Conservation (phyloP, 768 basidiomycete genomes). For the Suillus subalutaceus region DNA sequence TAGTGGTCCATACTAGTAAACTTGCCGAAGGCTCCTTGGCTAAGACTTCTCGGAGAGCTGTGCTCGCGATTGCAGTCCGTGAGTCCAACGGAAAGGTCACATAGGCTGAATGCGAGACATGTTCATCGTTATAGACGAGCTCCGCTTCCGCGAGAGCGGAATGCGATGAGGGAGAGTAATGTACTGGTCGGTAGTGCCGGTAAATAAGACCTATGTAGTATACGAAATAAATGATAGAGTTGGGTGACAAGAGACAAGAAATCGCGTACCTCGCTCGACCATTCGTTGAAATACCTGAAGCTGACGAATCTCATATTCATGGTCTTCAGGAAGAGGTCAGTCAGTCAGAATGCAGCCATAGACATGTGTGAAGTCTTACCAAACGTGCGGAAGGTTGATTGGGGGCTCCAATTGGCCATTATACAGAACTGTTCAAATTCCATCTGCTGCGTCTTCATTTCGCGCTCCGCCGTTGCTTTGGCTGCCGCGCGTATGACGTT, state of each 20-base stretch:
- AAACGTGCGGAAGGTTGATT: conserved; percentile 81
- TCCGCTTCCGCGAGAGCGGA: conserved; percentile 97
- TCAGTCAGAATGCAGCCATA: conserved; percentile 6
- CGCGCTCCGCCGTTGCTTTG: conserved; percentile 66
- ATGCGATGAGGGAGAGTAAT: conserved; percentile 93
- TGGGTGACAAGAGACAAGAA: background rate
- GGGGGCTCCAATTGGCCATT: conserved; percentile 86
- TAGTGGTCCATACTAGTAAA: conserved; percentile 94
- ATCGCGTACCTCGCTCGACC: conserved; percentile 76
- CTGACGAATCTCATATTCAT: conserved; percentile 86
- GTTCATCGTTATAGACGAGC: conserved; percentile 85
- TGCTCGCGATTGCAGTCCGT: conserved; percentile 20
- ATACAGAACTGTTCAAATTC: conserved; percentile 85
- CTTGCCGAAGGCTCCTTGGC: conserved; percentile 40
- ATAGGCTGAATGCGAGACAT: conserved; percentile 86
- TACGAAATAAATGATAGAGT: background rate
- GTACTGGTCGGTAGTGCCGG: conserved; percentile 84
- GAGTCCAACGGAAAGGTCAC: conserved; percentile 72
- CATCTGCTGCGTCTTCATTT: conserved; percentile 72
- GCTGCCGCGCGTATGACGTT: conserved; percentile 71
- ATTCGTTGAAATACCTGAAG: conserved; percentile 83
- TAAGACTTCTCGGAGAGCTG: conserved; percentile 36
- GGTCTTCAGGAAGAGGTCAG: conserved; percentile 52
- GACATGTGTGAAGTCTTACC: conserved; percentile 45
- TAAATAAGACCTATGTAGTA: conserved; percentile 73